Conservation (phyloP, 257 asterid genomes). For the Thymus mandschuricus region DNA sequence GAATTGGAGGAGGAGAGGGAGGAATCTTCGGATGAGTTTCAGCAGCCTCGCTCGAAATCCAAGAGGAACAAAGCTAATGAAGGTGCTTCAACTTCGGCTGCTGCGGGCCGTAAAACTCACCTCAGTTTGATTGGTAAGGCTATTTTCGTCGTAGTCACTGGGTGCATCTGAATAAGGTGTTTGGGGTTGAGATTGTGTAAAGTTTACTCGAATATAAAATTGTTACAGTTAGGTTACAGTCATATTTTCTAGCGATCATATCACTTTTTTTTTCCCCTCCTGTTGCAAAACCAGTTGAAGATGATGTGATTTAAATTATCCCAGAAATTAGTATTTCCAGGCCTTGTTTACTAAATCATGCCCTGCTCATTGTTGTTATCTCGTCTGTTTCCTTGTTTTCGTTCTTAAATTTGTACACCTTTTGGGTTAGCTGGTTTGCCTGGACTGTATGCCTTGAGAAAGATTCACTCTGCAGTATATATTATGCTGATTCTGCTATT, state of each 20-base stretch:
- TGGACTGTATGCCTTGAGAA: background rate
- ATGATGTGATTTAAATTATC: background rate
- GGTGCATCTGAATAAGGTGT: conserved; percentile 19
- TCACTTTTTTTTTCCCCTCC: background rate
- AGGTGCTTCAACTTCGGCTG: conserved; percentile 66
- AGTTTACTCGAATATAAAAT: conserved; percentile 11
- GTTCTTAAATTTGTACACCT: too few species aligned
- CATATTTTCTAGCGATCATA: background rate
- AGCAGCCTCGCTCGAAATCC: conserved; percentile 59
- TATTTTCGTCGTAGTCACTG: conserved; percentile 5
- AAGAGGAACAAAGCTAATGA: conserved; percentile 64
- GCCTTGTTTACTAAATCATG: background rate
- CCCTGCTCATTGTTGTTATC: background rate
- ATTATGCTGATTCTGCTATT: conserved; percentile 17
- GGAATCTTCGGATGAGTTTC: conserved; percentile 78
- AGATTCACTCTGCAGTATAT: background rate
- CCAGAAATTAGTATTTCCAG: background rate
- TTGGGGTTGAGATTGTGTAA: conserved; percentile 20
- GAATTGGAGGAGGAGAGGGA: conserved; percentile 76
- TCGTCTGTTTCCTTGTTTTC: background rate
- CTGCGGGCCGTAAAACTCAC: conserved; percentile 44
- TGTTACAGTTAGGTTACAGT: background rate
- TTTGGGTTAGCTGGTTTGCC: conserved; percentile 20
- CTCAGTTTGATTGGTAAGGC: conserved; percentile 69
- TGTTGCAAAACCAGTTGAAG: background rate